Conservation (phyloP, 2,329 filamentous ascomycete genomes). For the Gnomoniopsis smithogilvyi region DNA sequence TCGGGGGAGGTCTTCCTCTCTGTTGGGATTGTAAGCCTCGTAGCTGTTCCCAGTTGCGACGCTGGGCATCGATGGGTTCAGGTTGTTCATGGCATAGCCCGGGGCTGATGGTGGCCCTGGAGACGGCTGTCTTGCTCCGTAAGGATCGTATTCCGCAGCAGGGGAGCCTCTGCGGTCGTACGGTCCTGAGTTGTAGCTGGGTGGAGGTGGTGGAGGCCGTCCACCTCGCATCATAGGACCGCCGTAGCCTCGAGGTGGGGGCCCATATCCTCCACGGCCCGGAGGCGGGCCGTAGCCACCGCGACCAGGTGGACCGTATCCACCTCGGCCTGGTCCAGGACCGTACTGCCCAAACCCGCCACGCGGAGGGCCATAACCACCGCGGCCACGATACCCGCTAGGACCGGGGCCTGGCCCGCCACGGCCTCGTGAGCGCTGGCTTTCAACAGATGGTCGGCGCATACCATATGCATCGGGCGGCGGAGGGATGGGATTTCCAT, state of each 20-base stretch:
- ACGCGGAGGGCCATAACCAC: slow-evolving; percentile 41
- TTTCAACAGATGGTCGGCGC: slow-evolving; percentile 45
- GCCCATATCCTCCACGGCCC: slow-evolving; percentile 41
- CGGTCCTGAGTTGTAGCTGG: slow-evolving; percentile 37
- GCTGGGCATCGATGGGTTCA: slow-evolving; percentile 35
- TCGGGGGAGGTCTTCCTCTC: slow-evolving; percentile 46
- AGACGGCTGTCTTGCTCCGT: slow-evolving; percentile 31
- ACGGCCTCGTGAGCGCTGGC: slow-evolving; percentile 51
- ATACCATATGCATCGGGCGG: slow-evolving; percentile 43
- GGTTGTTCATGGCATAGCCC: slow-evolving; percentile 33
- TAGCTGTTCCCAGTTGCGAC: slow-evolving; percentile 34
- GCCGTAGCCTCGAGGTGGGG: slow-evolving; percentile 31
- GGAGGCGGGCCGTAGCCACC: slow-evolving; percentile 45
- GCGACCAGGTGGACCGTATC: slow-evolving; percentile 40
- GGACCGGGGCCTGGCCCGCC: slow-evolving; percentile 34
- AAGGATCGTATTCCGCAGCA: slow-evolving; percentile 35
- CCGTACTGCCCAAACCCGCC: slow-evolving; percentile 31
- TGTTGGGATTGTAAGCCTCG: slow-evolving; percentile 42
- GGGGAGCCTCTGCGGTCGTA: slow-evolving; percentile 38
- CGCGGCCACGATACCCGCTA: slow-evolving; percentile 37
- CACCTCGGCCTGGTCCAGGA: slow-evolving; percentile 25
- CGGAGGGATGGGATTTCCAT: slow-evolving; percentile 55
- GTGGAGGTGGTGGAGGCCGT: slow-evolving; percentile 41
- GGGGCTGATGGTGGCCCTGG: slow-evolving; percentile 33
- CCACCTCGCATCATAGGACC: slow-evolving; percentile 34